Percentiles rank a stretch among this genome's conserved stretches.
phyloP scores from a whole-genome alignment of 2,329 filamentous ascomycete species.

The Cladorrhinum sp. region DNA sequence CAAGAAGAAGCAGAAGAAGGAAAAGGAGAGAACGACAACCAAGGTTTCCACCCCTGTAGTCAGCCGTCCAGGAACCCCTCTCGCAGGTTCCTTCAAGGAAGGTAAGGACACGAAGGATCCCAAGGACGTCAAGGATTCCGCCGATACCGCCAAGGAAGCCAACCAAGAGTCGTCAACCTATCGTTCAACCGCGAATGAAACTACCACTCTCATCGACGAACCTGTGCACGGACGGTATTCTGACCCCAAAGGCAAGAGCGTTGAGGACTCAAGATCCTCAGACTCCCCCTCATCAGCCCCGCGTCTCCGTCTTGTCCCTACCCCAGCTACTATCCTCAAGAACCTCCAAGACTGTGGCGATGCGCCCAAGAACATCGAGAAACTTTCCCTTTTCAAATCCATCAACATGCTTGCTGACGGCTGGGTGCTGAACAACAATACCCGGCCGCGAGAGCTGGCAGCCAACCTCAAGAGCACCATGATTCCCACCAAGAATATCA shows the following conservation, averaged over 20 bases:
- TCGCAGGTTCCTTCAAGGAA: conserved; percentile 25
- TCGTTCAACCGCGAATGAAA: conserved; percentile 29
- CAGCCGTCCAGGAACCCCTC: conserved; percentile 26
- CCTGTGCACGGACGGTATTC: conserved; percentile 23
- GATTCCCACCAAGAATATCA: conserved; percentile 44
- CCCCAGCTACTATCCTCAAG: conserved; percentile 38
- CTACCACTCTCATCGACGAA: conserved; percentile 28
- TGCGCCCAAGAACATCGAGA: conserved; percentile 34
- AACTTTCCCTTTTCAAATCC: conserved; percentile 41
- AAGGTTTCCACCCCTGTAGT: conserved; percentile 27
- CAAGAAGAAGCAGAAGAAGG: conserved; percentile 84
- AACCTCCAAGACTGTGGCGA: conserved; percentile 35
- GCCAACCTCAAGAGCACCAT: conserved; percentile 28
- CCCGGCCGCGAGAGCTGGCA: conserved; percentile 13
- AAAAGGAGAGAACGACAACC: conserved; percentile 59
- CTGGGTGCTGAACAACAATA: conserved; percentile 29
- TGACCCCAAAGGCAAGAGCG: conserved; percentile 29
- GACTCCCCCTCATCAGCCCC: conserved; percentile 18
- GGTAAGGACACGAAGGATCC: conserved; percentile 21
- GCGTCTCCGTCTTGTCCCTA: conserved; percentile 16
- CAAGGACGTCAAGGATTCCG: conserved; percentile 17
- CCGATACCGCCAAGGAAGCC: conserved; percentile 14
- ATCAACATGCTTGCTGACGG: conserved; percentile 33
- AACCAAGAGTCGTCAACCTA: conserved; percentile 30
- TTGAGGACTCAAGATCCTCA: conserved; percentile 19